Evolutionary conservation across 768 basidiomycete species (phyloP), one percentile per base, ranked within the genome.

Genomic region (Lentinula sp.): DNA sequence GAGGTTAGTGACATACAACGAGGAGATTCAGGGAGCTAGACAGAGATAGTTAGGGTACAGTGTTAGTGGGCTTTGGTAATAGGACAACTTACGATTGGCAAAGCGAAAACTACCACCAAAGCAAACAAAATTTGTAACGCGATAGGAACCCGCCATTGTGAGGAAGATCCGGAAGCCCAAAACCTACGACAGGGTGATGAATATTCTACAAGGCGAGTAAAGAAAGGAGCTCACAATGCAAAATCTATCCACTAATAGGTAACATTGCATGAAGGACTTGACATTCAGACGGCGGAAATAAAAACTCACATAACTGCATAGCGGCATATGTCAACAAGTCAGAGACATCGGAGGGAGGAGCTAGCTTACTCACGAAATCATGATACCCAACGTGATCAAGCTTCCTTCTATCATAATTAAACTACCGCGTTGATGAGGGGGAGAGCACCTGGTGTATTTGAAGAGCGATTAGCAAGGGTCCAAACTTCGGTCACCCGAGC

Each of bases 391-490:
- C 0, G 83, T 83, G 64, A 86, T 86, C 16, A 85, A 71, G 67
- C 79, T 82, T 3, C 86, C 86, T 69, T 86, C 84, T 57, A 87
- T 78, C 79, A 85, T 84, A 57, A 88, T 85, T 60, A 86, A 72
- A 59, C 81, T 80, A 20, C 87, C 86, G 52, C 87, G 74, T 59
- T 76, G 76, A 35, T 83, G 76, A 4, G 85, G 80, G 4, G 83
- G 79, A 1, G 86, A 85, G 66, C 85, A 60, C 43, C 59, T 60
- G 15, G 20, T 12, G n/a, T 36, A 39, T 28, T 23, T 35, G 18
- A 46, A 15, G 28, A 10, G 41, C 18, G 54, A 32, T 35, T 13
- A 48, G 46, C 46, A 49, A 12, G 36, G 13, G 9, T 28, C n/a
- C 49, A 8, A 28, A 33, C 23, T 41, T 58, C 1, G 23, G 28